Base-by-base conservation (phyloP, 2,329 filamentous ascomycete genomes). In the Neonectria coccinea region DNA sequence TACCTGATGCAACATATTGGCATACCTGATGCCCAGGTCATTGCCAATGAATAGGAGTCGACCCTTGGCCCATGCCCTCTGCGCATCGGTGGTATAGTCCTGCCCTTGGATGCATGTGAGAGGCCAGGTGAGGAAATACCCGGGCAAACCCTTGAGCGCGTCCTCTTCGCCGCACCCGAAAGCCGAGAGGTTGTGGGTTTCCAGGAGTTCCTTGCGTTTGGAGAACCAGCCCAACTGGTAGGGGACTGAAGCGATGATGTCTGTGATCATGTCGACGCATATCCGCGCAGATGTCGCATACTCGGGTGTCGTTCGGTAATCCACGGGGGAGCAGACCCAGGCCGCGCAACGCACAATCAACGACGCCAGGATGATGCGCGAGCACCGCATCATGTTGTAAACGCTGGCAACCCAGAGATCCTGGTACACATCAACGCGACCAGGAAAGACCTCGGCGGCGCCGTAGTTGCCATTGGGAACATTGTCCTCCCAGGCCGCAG, bases 301-400 rank as follows among this genome's bases (percentile, higher is more conserved):
- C 74, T 89, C 86, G 18, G 86, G 83, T 6, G 87, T 89, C 1
- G 87, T 89, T 45, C 87, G 81, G 71, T 89, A 89, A 74, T 90
- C 88, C 9, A 87, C 82, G 0, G 88, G 88, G 9, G 83, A 80
- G 73, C 85, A 87, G 25, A 86, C 79, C 87, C 87, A 89, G 2
- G 88, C 88, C 7, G 85, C 83, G 70, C 86, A 89, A 7, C 88
- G 84, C 12, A 89, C 84, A 41, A 86, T 82, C 16, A 87, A 76
- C 16, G 85, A 84, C 3, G 84, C 83, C 25, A 89, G 79, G 56
- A 87, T 82, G 29, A 90, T 79, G 3, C 88, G 81, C 7, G 83
- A 81, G 16, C 84, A 81, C 16, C 87, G 80, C 64, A 82, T 79
- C 76, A 86, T 79, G 73, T 89, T 89, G 83, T 84, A 87, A 9